Evolutionary conservation across 2,329 filamentous ascomycete genomes (phyloP).

Genomic region (Neonectria neomacrospora): DNA sequence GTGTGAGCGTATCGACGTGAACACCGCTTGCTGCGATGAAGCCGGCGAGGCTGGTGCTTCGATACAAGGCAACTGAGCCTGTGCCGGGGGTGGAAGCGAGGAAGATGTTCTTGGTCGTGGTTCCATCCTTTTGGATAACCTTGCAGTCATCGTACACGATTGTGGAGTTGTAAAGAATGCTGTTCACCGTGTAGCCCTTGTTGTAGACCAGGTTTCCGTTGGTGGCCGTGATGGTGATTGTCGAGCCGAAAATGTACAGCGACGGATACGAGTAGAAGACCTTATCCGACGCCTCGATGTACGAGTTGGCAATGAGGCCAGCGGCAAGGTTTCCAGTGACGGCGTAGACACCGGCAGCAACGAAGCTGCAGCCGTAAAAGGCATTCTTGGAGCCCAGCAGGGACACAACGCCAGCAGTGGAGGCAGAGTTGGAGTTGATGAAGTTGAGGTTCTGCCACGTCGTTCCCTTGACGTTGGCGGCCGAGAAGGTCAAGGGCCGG

Average conservation of each 20-base stretch:
- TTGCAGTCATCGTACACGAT: conserved; percentile 54
- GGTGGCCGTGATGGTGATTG: conserved; percentile 51
- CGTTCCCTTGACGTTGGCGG: conserved; percentile 12
- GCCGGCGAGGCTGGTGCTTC: conserved; percentile 51
- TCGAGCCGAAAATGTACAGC: conserved; percentile 56
- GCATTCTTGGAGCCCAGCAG: conserved; percentile 35
- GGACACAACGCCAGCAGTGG: conserved; percentile 11
- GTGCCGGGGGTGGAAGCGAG: conserved; percentile 54
- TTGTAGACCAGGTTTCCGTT: conserved; percentile 50
- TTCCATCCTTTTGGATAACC: conserved; percentile 45
- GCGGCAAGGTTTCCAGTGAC: conserved; percentile 47
- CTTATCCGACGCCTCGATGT: conserved; percentile 57
- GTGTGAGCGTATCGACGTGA: conserved; percentile 46
- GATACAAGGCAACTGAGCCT: conserved; percentile 54
- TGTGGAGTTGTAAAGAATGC: conserved; percentile 52
- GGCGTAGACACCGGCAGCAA: conserved; percentile 49
- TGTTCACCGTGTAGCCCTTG: conserved; percentile 47
- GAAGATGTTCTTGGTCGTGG: conserved; percentile 53
- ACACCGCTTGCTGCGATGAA: conserved; percentile 52
- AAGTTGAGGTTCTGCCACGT: conserved; percentile 39
- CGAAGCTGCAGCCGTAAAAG: conserved; percentile 55
- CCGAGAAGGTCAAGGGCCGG: conserved; percentile 22
- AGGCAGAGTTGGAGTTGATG: conserved; percentile 24
- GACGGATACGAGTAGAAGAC: conserved; percentile 54
- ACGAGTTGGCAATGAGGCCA: conserved; percentile 56